Percentiles rank a stretch among this genome's conserved stretches.
phyloP scores from a whole-genome alignment of 2,329 filamentous ascomycete genomes.

The Trichophyton schoenleinii region DNA sequence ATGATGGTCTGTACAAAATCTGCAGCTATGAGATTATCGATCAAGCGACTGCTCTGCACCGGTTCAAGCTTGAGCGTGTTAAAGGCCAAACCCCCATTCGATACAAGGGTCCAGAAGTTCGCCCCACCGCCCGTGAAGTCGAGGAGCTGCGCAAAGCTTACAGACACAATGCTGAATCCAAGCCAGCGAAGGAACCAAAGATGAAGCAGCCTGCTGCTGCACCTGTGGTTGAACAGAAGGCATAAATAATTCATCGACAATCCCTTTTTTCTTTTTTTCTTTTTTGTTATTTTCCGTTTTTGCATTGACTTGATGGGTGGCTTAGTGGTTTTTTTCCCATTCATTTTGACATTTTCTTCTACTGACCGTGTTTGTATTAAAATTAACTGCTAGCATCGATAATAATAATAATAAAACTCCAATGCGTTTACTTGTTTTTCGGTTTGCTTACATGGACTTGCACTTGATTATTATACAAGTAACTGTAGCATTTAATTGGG shows the following conservation, averaged over 20 bases:
- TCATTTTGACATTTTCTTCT: too few species aligned
- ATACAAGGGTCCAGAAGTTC: slow-evolving; percentile 26
- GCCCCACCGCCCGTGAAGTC: slow-evolving; percentile 34
- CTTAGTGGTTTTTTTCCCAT: too few species aligned
- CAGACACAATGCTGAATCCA: background rate
- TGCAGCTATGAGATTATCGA: slow-evolving; percentile 29
- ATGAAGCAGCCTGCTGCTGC: background rate
- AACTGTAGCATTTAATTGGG: background rate
- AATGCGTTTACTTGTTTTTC: background rate
- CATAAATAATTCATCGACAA: background rate
- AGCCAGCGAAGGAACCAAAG: background rate
- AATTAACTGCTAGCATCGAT: background rate
- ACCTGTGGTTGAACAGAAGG: background rate
- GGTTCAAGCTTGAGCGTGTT: slow-evolving; percentile 37
- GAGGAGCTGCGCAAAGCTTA: slow-evolving; percentile 6
- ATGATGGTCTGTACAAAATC: slow-evolving; percentile 46
- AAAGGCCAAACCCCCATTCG: slow-evolving; percentile 38
- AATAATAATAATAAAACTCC: background rate
- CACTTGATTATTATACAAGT: too few species aligned
- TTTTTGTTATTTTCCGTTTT: background rate
- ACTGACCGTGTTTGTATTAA: too few species aligned
- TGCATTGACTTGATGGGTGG: too few species aligned
- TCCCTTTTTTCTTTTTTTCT: background rate
- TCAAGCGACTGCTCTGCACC: slow-evolving; percentile 29
- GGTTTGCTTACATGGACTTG: too few species aligned